Evolutionary conservation across 2,329 filamentous ascomycete species (phyloP).

Genomic region (Neonectria magnoliae): DNA sequence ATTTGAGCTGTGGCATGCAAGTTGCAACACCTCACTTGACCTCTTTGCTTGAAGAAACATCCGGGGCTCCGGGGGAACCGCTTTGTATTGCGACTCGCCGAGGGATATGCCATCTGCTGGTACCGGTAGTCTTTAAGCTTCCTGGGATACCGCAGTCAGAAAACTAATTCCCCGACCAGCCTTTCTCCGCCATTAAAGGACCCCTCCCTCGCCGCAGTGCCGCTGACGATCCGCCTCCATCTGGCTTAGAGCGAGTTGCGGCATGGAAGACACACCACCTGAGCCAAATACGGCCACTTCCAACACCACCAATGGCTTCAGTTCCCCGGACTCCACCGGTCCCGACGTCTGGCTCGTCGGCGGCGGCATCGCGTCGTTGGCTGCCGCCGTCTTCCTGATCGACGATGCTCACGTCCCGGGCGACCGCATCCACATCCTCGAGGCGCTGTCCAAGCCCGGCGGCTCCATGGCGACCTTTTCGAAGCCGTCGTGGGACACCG

Average conservation of each 20-base stretch:
- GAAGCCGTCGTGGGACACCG: slow-evolving; percentile 38
- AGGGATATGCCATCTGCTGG: not conserved
- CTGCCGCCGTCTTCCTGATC: slow-evolving; percentile 40
- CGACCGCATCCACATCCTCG: slow-evolving; percentile 40
- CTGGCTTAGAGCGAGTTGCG: slow-evolving; percentile 20
- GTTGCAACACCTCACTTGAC: slow-evolving; percentile 5
- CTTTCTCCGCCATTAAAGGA: slow-evolving; percentile 15
- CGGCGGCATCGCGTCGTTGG: slow-evolving; percentile 40
- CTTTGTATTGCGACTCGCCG: not conserved
- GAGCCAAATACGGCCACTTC: slow-evolving; percentile 22
- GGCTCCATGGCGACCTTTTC: slow-evolving; percentile 38
- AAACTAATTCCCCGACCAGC: slow-evolving; percentile 16
- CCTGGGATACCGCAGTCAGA: slow-evolving; percentile 17
- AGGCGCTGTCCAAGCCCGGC: slow-evolving; percentile 36
- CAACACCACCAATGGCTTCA: slow-evolving; percentile 25
- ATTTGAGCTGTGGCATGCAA: slow-evolving; percentile 10
- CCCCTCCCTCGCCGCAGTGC: slow-evolving; percentile 27
- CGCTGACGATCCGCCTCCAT: slow-evolving; percentile 28
- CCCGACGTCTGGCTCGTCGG: slow-evolving; percentile 42
- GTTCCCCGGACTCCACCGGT: not conserved
- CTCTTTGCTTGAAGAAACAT: not conserved
- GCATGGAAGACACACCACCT: slow-evolving; percentile 17
- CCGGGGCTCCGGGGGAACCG: not conserved
- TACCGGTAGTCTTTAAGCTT: not conserved
- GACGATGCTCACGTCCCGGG: slow-evolving; percentile 40